Base-by-base conservation (phyloP, 768 basidiomycete species). In the Kwoniella botswanensis region DNA sequence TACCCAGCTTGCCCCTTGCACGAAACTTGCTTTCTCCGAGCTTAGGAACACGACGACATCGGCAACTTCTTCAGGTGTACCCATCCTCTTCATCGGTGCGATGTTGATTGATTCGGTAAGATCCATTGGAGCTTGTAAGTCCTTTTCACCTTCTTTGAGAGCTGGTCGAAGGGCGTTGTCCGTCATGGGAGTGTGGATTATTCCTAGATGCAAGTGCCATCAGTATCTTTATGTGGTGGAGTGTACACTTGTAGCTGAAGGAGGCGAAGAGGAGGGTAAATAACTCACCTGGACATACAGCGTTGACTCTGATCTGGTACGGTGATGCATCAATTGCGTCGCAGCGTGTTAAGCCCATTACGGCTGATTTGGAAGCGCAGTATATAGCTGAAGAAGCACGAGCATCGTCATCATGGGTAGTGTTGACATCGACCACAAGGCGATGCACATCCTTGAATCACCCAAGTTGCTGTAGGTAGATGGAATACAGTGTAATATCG, bases 321-420 rank as follows among this genome's bases (percentile, higher is more conserved):
- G 71, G 68, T 0, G 76, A 74, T 46, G 59, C 63, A 50, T 77
- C 76, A 53, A 74, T 70, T 22, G 76, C 76, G 56, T 77, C 76
- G 21, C 71, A 66, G 13, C 74, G 63, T 7, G 76, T 77, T 11
- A 77, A 58, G n/a, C 73, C 69, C 10, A 77, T 74, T 3, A 74
- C 72, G 3, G 76, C 76, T 21, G 71, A 68, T 68, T 77, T 77
- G 29, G 74, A 71, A 15, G 76, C 72, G 43, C 67, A 72, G 60
- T 77, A 77, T 46, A 66, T 67, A 22, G 76, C 76, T 77, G 52
- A 17, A 56, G 46, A 13, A 13, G 35, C 12, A 13, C 12, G 10
- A 15, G 10, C 46, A 50, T 18, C 12, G 18, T 50, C 46, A 50
- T 11, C 46, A 50, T 50, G 13, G 1, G 1, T 11, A 15, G 35